Base-by-base conservation (phyloP, 2,329 filamentous ascomycete species). In the Sporothrix sp. region DNA sequence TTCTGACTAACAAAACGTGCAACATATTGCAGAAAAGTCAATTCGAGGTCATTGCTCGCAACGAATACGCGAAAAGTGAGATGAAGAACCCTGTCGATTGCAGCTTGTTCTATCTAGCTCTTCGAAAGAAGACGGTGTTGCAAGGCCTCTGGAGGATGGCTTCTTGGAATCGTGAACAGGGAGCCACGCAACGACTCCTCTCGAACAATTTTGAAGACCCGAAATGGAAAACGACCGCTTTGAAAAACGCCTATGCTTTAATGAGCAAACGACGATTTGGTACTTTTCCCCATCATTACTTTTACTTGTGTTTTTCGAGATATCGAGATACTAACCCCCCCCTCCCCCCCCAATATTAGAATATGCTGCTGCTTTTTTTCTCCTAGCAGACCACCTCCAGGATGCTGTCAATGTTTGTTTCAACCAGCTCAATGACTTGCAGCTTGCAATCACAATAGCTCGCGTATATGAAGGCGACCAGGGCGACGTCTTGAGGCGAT, bases 201-300 rank as follows among this genome's bases (percentile, higher is more conserved):
- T 77, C 84, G n/a, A 94, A 96, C 61, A 89, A 97, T 64, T 98
- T 98, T 65, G 75, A 80, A 4, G 86, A 95, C 55, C 76, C 82
- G 1, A 84, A 87, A 58, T 97, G 93, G 87, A 85, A 79, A 63
- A 95, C 86, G 1, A 81, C 87, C 4, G 93, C 93, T 0, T 71
- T 95, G 53, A 98, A 98, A 68, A 98, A 98, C 64, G 93, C 93
- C 0, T 98, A 96, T 67, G 91, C 93, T 3, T 68, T 98, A 50
- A 82, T 98, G 62, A 93, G 91, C 57, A 94, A 89, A 66, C 79
- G 88, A 39, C 77, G 93, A 45, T 96, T 96, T 64, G 79, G 85
- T 88, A 11, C 7, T 52, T 54, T 3, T 14, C 9, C 11, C 35
- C 9, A 20, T 16, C 6, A 28, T 21, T 27, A 7, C 5, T 14